These are phyloP conservation scores for Umbelopsis sp. DNA, from an alignment of 371 early-diverging fungal species.

Conservation along the genomic window DNA sequence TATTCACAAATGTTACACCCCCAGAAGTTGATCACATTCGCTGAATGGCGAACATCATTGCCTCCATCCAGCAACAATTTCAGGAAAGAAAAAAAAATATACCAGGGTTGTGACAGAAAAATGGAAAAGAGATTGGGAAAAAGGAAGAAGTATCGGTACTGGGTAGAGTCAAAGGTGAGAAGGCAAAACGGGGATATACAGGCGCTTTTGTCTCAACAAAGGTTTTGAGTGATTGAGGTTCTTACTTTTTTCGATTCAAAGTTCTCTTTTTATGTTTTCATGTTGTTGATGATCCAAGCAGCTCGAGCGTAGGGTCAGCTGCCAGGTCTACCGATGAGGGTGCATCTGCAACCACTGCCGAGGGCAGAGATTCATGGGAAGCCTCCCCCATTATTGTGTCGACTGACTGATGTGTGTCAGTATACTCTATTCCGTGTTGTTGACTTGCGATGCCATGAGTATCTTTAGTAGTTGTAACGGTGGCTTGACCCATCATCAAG, in stretches of 20 bases:
- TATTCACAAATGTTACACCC: neutral
- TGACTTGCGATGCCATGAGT: neutral
- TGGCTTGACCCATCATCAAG: neutral
- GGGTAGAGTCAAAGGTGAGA: neutral
- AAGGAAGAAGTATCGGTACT: neutral
- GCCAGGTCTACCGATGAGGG: neutral
- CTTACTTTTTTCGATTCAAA: neutral
- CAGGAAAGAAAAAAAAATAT: neutral
- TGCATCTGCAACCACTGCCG: neutral
- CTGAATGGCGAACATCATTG: neutral
- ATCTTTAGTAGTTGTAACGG: neutral
- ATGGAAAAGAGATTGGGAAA: neutral
- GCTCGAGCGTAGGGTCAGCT: neutral
- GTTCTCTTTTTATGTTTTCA: neutral
- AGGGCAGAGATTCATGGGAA: neutral
- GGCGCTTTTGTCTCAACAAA: too few relatives aligned
- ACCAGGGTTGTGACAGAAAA: too few relatives aligned
- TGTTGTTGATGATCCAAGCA: neutral
- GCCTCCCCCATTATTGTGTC: neutral
- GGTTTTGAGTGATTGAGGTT: neutral
- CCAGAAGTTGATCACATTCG: neutral
- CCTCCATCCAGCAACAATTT: neutral
- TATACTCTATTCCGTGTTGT: neutral
- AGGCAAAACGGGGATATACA: too few relatives aligned
- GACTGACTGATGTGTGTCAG: neutral